A percentile compares a stretch with the other conserved stretches of the same genome.
These are phyloP conservation scores for Cryptomeria japonica DNA, from an alignment of 75 land plant genomes.

Conservation along the genomic window DNA sequence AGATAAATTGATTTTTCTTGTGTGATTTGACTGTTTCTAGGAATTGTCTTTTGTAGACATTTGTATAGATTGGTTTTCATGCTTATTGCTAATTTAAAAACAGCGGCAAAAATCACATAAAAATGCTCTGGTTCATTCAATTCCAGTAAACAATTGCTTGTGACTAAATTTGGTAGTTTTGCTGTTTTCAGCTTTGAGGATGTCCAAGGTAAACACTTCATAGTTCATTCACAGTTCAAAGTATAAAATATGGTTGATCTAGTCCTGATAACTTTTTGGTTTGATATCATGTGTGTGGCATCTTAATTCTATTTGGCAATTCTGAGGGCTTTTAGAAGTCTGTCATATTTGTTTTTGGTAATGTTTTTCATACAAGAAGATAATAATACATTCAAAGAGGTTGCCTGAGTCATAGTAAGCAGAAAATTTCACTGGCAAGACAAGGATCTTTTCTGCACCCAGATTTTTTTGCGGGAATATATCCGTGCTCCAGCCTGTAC, in stretches of 20 bases:
- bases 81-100: not conserved
- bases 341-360: not conserved
- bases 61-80: not conserved
- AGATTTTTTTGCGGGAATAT: not conserved
- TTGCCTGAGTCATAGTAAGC: not conserved
- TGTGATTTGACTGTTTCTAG: not conserved
- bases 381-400: not conserved
- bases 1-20: not conserved
- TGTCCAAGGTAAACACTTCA: not conserved
- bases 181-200: not conserved
- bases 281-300: not conserved
- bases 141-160: not conserved
- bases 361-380: not conserved
- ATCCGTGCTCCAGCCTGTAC: not conserved
- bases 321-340: not conserved
- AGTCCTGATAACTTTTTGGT: not conserved
- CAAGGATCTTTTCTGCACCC: not conserved
- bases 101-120: not conserved
- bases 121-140: not conserved
- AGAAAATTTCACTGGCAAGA: not conserved
- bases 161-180: not conserved
- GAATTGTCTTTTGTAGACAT: not conserved
- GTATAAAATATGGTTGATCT: not conserved
- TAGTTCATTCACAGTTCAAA: not conserved
- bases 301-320: not conserved